A percentile compares a stretch with the other conserved stretches of the same genome.
phyloP scores from a whole-genome alignment of 139 green algal genomes.

The Trebouxia sp. region DNA sequence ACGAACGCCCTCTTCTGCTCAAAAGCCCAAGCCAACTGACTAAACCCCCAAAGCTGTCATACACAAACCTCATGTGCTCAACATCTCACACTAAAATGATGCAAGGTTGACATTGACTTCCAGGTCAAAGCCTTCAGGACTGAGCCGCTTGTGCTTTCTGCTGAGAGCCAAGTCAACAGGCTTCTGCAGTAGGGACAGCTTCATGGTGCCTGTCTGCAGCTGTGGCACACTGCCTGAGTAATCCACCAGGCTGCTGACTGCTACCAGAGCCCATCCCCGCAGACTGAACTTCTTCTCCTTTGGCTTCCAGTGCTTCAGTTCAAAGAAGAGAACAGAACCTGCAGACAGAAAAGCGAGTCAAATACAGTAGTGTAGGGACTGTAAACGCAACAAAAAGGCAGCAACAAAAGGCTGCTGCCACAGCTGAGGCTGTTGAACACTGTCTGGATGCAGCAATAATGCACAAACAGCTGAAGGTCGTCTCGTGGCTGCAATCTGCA shows the following conservation, averaged over 20 bases:
- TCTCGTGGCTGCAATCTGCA: no score
- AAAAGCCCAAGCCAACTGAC: no score
- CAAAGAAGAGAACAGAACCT: constrained; percentile 45
- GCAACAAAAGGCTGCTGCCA: no score
- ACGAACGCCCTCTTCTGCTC: no score
- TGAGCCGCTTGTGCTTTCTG: constrained; percentile 24
- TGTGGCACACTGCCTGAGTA: background rate
- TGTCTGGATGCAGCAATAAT: no score
- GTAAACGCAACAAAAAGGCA: background rate
- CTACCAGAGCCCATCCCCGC: constrained; percentile 42
- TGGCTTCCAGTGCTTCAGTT: constrained; percentile 58
- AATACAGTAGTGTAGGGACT: background rate
- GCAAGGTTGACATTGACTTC: constrained; percentile 22
- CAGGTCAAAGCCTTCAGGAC: constrained; percentile 20
- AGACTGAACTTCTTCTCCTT: constrained; percentile 47
- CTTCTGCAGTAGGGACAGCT: constrained; percentile 27
- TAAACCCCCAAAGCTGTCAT: no score
- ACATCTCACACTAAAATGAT: background rate
- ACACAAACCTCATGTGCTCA: background rate
- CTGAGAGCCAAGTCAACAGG: constrained; percentile 3
- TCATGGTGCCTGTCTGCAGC: constrained; percentile 21
- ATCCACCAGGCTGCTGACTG: background rate
- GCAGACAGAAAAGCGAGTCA: background rate
- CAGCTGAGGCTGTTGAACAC: no score
- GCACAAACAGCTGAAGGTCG: no score